Evolutionary conservation across 495 filamentous ascomycete genomes (phyloP), one percentile per base, ranked within the genome.

Genomic region (Chaetomium cochliodes): DNA sequence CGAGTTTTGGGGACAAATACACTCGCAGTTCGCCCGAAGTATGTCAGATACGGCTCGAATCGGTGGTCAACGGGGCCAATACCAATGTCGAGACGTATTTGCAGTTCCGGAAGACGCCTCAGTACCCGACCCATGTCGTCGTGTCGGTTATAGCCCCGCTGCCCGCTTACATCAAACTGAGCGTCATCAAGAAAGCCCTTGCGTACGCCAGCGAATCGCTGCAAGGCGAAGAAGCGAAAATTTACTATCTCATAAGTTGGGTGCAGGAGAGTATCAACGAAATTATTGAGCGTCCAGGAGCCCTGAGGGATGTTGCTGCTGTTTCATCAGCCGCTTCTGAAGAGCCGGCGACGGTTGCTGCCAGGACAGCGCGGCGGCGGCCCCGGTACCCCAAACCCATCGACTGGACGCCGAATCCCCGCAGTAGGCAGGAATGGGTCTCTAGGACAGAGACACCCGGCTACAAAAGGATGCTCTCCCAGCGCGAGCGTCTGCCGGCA

Each of bases 121-220:
- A 85, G 62, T 98, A 98, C 76, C 94, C 94, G 11, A 75, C 81
- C 4, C 82, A 91, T 66, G 89, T 94, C n/a, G 79, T 93, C 13
- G 79, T 98, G 42, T 84, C 87, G 0, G 77, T 97, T 33, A 76
- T 82, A 28, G 78, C 88, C 41, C 77, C 76, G 5, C 81, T 98
- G n/a, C 94, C 94, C 7, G 89, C 93, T 9, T 96, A 98, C 69
- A 96, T 98, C 66, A 89, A 91, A 51, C 81, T 98, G 5, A 96
- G 92, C 70, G 87, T 96, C 18, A 90, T 93, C 71, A 88, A 92
- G 65, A 88, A 88, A 75, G 85, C 86, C 2, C 81, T 96, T 4
- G 77, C 83, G 18, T 85, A 90, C 74, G 87, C 92, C 2, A 75
- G 81, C 56, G 80, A 85, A 37, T 84, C 84, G 51, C 81, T 96